Evolutionary conservation across 441 rosid genomes (phyloP), one percentile per base, ranked within the genome.

Genomic region (Adansonia madagascariensis): DNA sequence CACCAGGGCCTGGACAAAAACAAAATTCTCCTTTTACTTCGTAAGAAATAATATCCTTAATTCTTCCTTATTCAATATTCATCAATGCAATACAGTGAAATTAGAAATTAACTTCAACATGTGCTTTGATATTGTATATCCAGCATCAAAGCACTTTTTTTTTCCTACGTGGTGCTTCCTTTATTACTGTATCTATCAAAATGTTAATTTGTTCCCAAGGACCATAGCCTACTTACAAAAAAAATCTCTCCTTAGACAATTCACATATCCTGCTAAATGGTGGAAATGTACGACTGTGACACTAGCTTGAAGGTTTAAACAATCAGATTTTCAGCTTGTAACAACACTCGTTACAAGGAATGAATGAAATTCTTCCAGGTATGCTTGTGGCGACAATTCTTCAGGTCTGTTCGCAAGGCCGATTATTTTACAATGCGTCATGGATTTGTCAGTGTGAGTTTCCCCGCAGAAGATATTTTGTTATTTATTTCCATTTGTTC

Each of bases 351-450:
- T 12, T 69, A 12, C 14, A 70, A n/a, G 41, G 41, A 11, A 71
- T 77, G 17, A 35, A 59, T 44, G 63, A 35, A 63, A 15, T 53
- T 66, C 31, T 60, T 80, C 82, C 82, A 96, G 98, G 88, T 91
- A 76, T 91, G 97, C 86, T 89, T 97, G 86, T 91, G 84, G 72
- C 89, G 89, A 73, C 98, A 97, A 82, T 93, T 97, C 79, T 75
- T 91, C 60, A 86, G 93, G 84, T 93, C 98, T 0, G 98, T 97
- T 62, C 80, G 90, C 31, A 91, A 64, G 84, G 85, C 94, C 43
- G 99, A 97, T 74, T 97, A 94, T 81, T 65, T 92, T 83, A 86
- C 98, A 2, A 89, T 94, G 98, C 80, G 99, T 31, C 93, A 93
- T 79, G 98, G 97, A 75, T 94, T 97, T 69, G 80, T 93, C 20